Conservation (phyloP, 148 eudicot species). For the Rhododendron kiyosumense region DNA sequence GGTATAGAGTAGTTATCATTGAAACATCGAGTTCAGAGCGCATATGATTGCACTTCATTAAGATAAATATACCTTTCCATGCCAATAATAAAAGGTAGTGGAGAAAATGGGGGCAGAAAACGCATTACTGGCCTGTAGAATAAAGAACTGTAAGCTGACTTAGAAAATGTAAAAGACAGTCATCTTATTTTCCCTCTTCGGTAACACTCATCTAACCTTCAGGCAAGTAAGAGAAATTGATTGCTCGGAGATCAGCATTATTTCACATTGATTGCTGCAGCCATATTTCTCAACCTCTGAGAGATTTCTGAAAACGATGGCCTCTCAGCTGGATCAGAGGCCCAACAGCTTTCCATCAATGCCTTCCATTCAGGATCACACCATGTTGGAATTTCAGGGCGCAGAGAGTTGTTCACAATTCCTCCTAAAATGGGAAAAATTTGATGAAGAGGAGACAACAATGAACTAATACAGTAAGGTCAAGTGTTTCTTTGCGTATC, state of each 20-base stretch:
- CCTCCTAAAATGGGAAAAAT: conserved; percentile 51
- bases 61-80: conserved; percentile 1
- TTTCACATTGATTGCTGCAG: conserved; percentile 91
- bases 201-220: conserved; percentile 13
- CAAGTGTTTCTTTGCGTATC: not conserved
- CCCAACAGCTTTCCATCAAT: conserved; percentile 94
- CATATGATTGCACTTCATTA: conserved; percentile 13
- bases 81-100: not conserved
- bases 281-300: conserved; percentile 90
- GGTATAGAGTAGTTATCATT: not conserved
- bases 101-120: conserved; percentile 2
- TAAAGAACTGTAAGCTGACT: not conserved
- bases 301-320: conserved; percentile 92
- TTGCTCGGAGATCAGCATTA: conserved; percentile 22
- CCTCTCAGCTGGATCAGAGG: conserved; percentile 64
- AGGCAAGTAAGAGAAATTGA: conserved; percentile 10
- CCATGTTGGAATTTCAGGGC: conserved; percentile 93
- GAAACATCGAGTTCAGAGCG: not conserved
- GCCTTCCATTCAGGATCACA: conserved; percentile 98
- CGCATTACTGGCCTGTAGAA: conserved; percentile 19
- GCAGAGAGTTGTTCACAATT: conserved; percentile 80
- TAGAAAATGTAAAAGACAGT: conserved; percentile 13
- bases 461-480: not conserved
- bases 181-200: conserved; percentile 19
- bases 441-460: not conserved